Conservation (phyloP, 257 asterid genomes). For the Osmanthus fragrans region DNA sequence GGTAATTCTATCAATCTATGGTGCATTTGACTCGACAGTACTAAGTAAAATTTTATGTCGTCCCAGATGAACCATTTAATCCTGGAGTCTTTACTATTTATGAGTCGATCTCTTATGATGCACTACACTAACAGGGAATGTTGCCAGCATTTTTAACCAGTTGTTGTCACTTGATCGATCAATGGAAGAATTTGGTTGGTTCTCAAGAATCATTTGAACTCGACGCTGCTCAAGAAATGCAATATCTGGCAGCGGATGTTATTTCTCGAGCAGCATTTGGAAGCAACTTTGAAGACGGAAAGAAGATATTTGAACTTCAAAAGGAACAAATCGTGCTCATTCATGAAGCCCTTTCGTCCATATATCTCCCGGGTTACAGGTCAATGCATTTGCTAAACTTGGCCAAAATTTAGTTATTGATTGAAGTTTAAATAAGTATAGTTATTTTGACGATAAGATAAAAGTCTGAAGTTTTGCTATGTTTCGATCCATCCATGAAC, state of each 20-base stretch:
- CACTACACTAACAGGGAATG: slow-evolving; percentile 18
- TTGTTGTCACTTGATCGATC: slow-evolving; percentile 22
- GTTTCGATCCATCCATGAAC: neutral
- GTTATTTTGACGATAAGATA: too few relatives aligned
- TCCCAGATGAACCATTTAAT: neutral
- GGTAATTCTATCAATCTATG: slow-evolving; percentile 4
- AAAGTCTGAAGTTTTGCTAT: neutral
- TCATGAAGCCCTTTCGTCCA: slow-evolving; percentile 15
- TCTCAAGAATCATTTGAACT: slow-evolving; percentile 18
- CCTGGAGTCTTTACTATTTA: neutral
- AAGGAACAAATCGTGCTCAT: slow-evolving; percentile 25
- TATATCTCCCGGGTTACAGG: slow-evolving; percentile 29
- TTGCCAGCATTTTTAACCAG: slow-evolving; percentile 22
- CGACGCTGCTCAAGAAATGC: slow-evolving; percentile 23
- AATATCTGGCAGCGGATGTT: slow-evolving; percentile 19
- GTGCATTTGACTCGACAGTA: too few relatives aligned
- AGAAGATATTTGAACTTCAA: slow-evolving; percentile 21
- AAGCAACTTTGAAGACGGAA: slow-evolving; percentile 19
- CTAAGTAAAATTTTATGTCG: too few relatives aligned
- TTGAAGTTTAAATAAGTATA: too few relatives aligned
- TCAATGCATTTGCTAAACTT: neutral
- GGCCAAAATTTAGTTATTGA: too few relatives aligned
- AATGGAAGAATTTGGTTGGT: slow-evolving; percentile 11
- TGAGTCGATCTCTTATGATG: neutral
- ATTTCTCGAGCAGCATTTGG: slow-evolving; percentile 27